Base-by-base conservation (phyloP, 1,284 basidiomycete species). In the Melampsora abietis-canadensis region DNA sequence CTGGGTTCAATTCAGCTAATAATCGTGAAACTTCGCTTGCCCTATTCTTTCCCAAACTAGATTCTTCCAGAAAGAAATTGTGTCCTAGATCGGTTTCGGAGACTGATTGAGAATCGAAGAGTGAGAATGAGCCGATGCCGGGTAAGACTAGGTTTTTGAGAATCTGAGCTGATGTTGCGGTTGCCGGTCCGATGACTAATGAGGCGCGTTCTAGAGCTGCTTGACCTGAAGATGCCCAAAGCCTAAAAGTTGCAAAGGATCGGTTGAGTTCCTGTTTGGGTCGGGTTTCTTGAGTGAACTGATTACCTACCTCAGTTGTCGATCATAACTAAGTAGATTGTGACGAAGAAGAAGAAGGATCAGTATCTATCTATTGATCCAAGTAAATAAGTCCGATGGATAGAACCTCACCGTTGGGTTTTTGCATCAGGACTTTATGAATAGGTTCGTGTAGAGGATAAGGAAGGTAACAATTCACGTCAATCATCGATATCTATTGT, bases 131-230 rank as follows among this genome's bases (percentile, higher is more conserved):
- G 24, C 94, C 92, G 76, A 97, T 88, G 21, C 95, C 95, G 3
- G 95, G 94, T 12, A 98, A 87, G 40, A 97, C 92, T 76, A 98
- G 88, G 81, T 97, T 97, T 85, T 98, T 97, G 78, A 97, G 86
- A 76, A 92, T 87, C 74, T 91, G 90, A 37, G 91, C 90, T 0
- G 90, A 88, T 0, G 92, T 90, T 0, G 92, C 90, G 54, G 89
- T 88, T 6, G 85, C 89, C 37, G 89, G 90, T 66, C 96, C 82
- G 77, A 96, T 87, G 30, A 98, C 87, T 63, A 97, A 85, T 68
- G 89, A 87, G 8, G 92, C 87, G 2, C 88, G 86, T 82, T 98
- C 94, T 67, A 98, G 88, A 0, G 92, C 92, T n/a, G 86, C 84
- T 83, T 98, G 95, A 1, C 95, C 96, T 0, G 91, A 89, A 2